Conservation (phyloP, 352 stramenopile genomes). For the Phytophthora fragariae region DNA sequence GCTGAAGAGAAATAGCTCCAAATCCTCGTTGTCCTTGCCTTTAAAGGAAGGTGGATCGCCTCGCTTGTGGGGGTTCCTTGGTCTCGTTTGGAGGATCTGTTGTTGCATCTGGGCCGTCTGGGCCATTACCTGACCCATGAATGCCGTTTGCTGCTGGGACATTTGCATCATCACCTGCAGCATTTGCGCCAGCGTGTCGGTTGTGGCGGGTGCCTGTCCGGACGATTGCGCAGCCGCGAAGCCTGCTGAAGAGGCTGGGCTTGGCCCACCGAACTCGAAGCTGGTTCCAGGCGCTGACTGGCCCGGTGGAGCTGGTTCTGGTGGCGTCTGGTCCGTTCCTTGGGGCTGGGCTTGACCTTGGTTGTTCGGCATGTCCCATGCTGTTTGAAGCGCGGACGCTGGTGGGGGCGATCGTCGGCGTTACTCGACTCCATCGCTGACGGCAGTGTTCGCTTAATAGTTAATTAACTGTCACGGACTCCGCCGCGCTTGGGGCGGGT, state of each 20-base stretch:
- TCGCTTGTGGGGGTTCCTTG: neutral
- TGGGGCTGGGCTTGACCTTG: neutral
- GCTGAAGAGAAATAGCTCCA: conserved; percentile 23
- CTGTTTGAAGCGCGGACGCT: neutral
- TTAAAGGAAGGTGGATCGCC: conserved; percentile 17
- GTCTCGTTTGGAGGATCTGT: conserved; percentile 14
- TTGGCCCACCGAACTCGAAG: neutral
- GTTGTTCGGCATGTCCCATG: neutral
- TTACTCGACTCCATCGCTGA: neutral
- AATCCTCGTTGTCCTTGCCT: conserved; percentile 17
- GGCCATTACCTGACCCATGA: conserved; percentile 17
- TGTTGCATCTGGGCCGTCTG: conserved; percentile 16
- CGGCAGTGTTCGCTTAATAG: neutral
- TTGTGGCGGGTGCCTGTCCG: conserved; percentile 5
- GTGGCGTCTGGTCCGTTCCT: neutral
- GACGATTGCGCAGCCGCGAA: neutral
- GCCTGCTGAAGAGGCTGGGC: neutral
- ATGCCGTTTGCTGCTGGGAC: conserved; percentile 14
- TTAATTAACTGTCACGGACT: neutral
- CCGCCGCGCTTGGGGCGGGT: neutral
- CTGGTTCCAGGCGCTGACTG: no score
- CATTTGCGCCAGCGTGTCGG: conserved; percentile 21
- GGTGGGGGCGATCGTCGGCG: neutral
- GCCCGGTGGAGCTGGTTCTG: neutral
- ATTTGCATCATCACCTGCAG: neutral